Evolutionary conservation across 2,329 filamentous ascomycete species (phyloP), one percentile per base, ranked within the genome.

Genomic region (Curvularia eragrostidis): DNA sequence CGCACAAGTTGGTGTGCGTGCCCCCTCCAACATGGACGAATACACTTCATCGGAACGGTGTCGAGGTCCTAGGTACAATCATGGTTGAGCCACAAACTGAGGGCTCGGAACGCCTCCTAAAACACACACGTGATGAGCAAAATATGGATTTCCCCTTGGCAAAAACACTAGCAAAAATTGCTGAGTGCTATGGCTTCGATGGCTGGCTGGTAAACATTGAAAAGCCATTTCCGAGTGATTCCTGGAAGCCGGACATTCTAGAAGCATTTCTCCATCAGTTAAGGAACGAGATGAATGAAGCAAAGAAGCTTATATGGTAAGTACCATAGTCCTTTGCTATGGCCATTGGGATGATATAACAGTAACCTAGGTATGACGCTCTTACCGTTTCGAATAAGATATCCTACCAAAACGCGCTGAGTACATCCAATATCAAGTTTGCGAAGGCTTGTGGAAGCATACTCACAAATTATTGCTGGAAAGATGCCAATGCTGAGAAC

Each of bases 141-240:
- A 41, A 44, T 3, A 18, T 70, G 3, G 58, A 61, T 5, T 80
- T 77, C 39, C 55, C 72, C 8, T 61, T 80, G 18, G 79, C 77
- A 21, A 71, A 65, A 19, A 76, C 75, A 49, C 61, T 82, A 7
- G 75, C 75, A 7, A 52, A 56, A 13, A 77, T 82, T 43, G 78
- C 79, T 10, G 63, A 67, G 15, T 67, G 75, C 15, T 78, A 78
- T 58, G 78, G 78, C 10, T 82, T 82, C 53, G 80, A 82, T 56
- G 80, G 80, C 15, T 82, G 79, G 78, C 66, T 82, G 30, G 59
- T 82, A 32, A 82, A 82, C 47, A 76, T 82, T 23, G 80, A 82
- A 55, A 77, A 77, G 49, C 65, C 75, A 1, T 80, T 82, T 62
- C 69, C 75, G 5, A 59, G 66, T 21, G 55, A 65, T 2, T 58